Evolutionary conservation across 2,329 filamentous ascomycete genomes (phyloP), one percentile per base, ranked within the genome.

Genomic region (Cucurbitaria berberidis): DNA sequence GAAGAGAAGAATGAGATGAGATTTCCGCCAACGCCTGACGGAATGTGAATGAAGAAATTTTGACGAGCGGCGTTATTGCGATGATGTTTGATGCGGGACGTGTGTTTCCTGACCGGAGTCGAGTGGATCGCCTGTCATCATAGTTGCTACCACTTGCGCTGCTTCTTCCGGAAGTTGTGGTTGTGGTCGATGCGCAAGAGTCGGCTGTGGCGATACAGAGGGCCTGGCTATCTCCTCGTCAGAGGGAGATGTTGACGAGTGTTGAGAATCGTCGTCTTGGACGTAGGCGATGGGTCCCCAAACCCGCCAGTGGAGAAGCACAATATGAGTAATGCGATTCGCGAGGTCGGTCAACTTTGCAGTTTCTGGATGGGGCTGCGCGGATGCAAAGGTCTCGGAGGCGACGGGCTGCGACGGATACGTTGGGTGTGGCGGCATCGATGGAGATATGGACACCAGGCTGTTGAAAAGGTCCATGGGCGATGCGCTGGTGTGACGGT

Each of bases 261-360:
- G 41, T n/a, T 27, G 27, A 5, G 45, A 48, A 15, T 54, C 51
- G 5, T 67, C 63, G 8, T 68, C 63, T 18, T 57, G 58, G 0
- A 73, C 51, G 70, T 96, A 96, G 11, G 89, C 86, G 47, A 96
- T 79, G 2, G 85, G 84, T 1, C 85, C 84, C 91, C 93, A 98
- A 3, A 96, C 89, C 43, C 90, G 84, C 92, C 93, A 97, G 75
- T 97, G 92, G 21, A 98, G 78, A 5, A 95, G 82, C 13, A 90
- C 86, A 39, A 97, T 85, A 68, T 97, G 93, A 5, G 91, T 88
- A 45, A 96, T 81, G 40, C 90, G 86, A 39, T 87, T 88, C 1
- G 90, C 86, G 72, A 96, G 85, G 53, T 91, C 87, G 38, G 82
- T 81, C 32, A 89, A 63, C 26, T 75, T 68, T 30, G 61, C 76